Evolutionary conservation across 2,329 filamentous ascomycete genomes (phyloP).

Genomic region (Paraphaeosphaeria sporulosa): DNA sequence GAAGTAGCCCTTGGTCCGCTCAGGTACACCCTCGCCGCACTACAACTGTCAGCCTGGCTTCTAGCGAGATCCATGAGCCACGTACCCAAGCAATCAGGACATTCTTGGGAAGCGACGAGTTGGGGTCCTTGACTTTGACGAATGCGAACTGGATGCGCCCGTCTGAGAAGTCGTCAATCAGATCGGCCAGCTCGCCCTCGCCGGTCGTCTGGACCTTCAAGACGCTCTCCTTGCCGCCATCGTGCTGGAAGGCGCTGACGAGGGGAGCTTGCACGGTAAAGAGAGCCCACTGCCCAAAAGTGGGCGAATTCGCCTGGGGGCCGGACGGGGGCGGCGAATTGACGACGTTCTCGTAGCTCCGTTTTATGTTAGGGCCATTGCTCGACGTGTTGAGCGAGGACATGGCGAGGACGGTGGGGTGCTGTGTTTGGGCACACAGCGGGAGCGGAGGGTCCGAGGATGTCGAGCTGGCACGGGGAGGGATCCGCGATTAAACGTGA

Average conservation of each 20-base stretch:
- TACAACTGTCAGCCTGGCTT: constrained; percentile 32
- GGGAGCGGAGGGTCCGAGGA: constrained; percentile 13
- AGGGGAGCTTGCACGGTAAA: constrained; percentile 93
- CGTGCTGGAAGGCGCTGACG: constrained; percentile 87
- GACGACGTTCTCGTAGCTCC: constrained; percentile 71
- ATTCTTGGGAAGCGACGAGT: constrained; percentile 86
- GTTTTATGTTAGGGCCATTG: constrained; percentile 62
- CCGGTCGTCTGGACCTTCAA: constrained; percentile 93
- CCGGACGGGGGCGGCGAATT: constrained; percentile 66
- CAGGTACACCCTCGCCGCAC: constrained; percentile 98
- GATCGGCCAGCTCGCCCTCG: constrained; percentile 88
- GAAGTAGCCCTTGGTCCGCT: constrained; percentile 98
- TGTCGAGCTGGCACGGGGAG: background rate
- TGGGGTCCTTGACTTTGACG: constrained; percentile 94
- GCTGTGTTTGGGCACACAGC: constrained; percentile 18
- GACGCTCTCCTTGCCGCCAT: constrained; percentile 89
- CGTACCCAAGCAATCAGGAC: constrained; percentile 86
- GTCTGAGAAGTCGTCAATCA: constrained; percentile 96
- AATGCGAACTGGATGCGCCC: constrained; percentile 97
- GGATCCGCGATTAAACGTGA: constrained; percentile 1
- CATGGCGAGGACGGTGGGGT: constrained; percentile 68
- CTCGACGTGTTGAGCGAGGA: constrained; percentile 65
- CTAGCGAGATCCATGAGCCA: background rate
- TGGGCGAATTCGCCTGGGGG: constrained; percentile 72
- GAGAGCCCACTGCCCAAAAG: constrained; percentile 90